Evolutionary conservation across 2,329 filamentous ascomycete genomes (phyloP), one percentile per base, ranked within the genome.

Genomic region (Microcyclosporella mali): DNA sequence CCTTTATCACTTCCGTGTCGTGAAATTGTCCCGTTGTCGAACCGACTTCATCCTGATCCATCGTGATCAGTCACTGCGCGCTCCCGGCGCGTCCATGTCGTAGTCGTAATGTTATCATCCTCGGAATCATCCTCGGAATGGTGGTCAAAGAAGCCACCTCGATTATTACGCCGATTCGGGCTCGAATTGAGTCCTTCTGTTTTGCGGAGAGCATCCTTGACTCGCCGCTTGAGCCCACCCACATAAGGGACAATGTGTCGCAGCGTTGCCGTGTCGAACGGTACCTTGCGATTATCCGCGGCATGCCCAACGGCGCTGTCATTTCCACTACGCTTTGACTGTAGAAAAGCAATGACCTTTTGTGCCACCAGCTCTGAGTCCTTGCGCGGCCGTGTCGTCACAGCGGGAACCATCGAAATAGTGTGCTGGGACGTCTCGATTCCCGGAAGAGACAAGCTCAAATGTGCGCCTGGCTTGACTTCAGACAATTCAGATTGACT

Each of bases 261-360:
- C 11, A 83, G 68, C 33, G 79, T 82, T 18, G 75, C 75, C 2
- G 79, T 82, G 55, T 82, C 79, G 56, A 83, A 83, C 0, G 78
- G 77, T n/a, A 82, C 72, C 53, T 81, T 82, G 52, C 71, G 70
- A 33, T 40, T 25, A n/a, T 30, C 15, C 8, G 31, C n/a, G 25
- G 53, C 38, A 12, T 59, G 52, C 8, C 57, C 43, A 8, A 62
- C 47, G 7, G 50, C 50, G 3, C 51, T 43, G 33, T 61, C 58
- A 8, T 56, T 53, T 12, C 49, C 40, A 28, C 41, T 57, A 15
- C 59, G 56, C 41, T 57, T 59, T 6, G 56, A 41, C 42, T 79
- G 76, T 37, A 82, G 68, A 25, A 77, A 71, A 60, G 80, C 77
- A 29, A 82, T 76, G 11, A 82, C 77, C 7, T 74, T 77, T 44